A percentile compares a stretch with the other conserved stretches of the same genome.
Evolutionary conservation across 208 protist species (phyloP).

Genomic region (Wallacemonas sp.): DNA sequence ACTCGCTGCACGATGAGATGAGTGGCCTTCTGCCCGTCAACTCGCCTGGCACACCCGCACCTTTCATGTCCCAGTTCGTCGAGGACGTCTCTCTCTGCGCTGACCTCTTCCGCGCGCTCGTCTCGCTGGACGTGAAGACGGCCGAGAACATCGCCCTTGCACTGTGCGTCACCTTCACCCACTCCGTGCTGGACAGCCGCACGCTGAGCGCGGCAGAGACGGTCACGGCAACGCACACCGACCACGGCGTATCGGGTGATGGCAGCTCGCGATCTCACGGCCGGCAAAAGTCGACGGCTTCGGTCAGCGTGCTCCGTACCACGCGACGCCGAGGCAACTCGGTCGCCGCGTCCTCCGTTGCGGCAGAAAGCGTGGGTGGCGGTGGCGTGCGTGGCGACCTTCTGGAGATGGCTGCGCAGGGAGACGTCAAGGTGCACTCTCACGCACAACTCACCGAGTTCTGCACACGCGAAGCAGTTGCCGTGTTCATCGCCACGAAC

Average conservation of each 20-base stretch:
- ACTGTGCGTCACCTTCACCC: slow-evolving; percentile 37
- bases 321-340: slow-evolving; percentile 2
- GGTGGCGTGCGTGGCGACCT: slow-evolving; percentile 5
- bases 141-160: slow-evolving; percentile 24
- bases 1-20: slow-evolving; percentile 3
- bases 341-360: background rate
- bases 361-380: background rate
- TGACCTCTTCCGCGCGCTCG: slow-evolving; percentile 39
- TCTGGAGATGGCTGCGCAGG: slow-evolving; percentile 3
- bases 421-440: slow-evolving; percentile 11
- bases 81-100: slow-evolving; percentile 10
- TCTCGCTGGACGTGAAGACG: slow-evolving; percentile 29
- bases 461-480: slow-evolving; percentile 9
- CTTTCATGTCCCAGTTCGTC: slow-evolving; percentile 7
- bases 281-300: background rate
- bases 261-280: background rate
- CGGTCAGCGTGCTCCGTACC: background rate
- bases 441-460: slow-evolving; percentile 3
- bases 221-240: background rate
- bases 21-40: background rate
- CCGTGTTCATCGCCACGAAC: slow-evolving; percentile 5
- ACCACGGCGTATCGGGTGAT: background rate
- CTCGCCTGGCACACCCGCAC: background rate
- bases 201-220: slow-evolving; percentile 2
- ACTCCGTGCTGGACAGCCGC: slow-evolving; percentile 29